phyloP scores from a whole-genome alignment of 768 basidiomycete species.

The Boletus edulis region DNA sequence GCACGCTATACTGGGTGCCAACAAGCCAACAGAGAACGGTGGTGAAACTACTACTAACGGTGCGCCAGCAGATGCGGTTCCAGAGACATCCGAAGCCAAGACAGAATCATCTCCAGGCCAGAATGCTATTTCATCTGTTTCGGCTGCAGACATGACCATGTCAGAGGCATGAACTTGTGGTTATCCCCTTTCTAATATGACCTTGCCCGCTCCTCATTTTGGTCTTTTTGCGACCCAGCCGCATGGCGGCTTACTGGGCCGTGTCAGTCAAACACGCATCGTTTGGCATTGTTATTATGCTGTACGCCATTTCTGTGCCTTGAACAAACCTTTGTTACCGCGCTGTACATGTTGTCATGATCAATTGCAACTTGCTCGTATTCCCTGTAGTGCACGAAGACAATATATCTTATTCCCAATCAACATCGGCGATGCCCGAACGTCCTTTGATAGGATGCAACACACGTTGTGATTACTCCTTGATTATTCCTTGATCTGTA shows the following conservation, averaged over 20 bases:
- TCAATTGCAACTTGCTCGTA: conserved; percentile 26
- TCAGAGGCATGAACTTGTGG: conserved; percentile 34
- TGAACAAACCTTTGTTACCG: conserved; percentile 17
- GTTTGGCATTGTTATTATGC: conserved; percentile 20
- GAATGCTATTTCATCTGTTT: conserved; percentile 29
- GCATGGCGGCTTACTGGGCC: conserved; percentile 6
- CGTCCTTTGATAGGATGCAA: too few relatives aligned
- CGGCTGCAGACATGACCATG: conserved; percentile 41
- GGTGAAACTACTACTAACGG: conserved; percentile 29
- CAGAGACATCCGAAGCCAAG: conserved; percentile 22
- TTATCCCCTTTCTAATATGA: conserved; percentile 9
- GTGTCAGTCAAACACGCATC: conserved; percentile 20
- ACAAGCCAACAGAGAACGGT: conserved; percentile 31
- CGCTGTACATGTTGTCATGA: conserved; percentile 30
- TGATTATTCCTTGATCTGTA: neutral
- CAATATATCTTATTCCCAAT: conserved; percentile 13
- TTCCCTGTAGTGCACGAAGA: conserved; percentile 22
- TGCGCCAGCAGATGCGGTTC: conserved; percentile 16
- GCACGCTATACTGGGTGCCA: conserved; percentile 38
- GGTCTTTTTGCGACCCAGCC: conserved; percentile 11
- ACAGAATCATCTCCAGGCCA: conserved; percentile 20
- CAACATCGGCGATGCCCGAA: conserved; percentile 3
- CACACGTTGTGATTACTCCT: neutral
- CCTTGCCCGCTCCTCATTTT: conserved; percentile 13
- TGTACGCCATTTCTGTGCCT: conserved; percentile 25